phyloP scores from a whole-genome alignment of 768 basidiomycete species.

The Hygrophorus pudorinus region DNA sequence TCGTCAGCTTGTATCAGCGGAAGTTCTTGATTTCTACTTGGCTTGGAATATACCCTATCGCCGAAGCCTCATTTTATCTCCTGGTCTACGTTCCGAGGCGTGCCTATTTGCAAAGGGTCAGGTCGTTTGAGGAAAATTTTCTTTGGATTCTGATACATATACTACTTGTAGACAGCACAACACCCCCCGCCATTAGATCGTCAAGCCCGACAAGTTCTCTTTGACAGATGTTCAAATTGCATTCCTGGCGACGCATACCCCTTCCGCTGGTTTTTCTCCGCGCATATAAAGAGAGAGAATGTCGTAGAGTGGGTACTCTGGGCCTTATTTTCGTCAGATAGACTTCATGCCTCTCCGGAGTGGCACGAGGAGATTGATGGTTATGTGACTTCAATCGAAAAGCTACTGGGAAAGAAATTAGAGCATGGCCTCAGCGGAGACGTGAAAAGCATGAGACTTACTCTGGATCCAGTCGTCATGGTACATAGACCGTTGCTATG shows the following conservation, averaged over 20 bases:
- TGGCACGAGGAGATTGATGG: slow-evolving; percentile 43
- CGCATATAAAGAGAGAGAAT: slow-evolving; percentile 34
- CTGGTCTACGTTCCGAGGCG: slow-evolving; percentile 39
- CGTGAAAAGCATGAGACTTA: slow-evolving; percentile 37
- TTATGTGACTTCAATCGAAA: slow-evolving; percentile 35
- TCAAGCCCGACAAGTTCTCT: slow-evolving; percentile 34
- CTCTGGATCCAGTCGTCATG: slow-evolving; percentile 46
- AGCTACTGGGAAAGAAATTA: slow-evolving; percentile 28
- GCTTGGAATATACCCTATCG: slow-evolving; percentile 23
- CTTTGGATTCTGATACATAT: background rate
- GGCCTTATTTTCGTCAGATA: slow-evolving; percentile 43
- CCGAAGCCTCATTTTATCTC: slow-evolving; percentile 41
- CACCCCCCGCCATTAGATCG: slow-evolving; percentile 29
- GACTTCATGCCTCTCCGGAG: slow-evolving; percentile 18
- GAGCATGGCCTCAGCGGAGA: slow-evolving; percentile 27
- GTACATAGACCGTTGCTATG: slow-evolving; percentile 53
- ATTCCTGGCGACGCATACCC: slow-evolving; percentile 23
- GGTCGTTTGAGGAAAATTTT: slow-evolving; percentile 3
- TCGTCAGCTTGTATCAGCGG: slow-evolving; percentile 15
- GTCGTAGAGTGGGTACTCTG: slow-evolving; percentile 55
- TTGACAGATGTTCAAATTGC: slow-evolving; percentile 33
- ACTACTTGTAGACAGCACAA: slow-evolving; percentile 23
- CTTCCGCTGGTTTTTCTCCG: slow-evolving; percentile 43
- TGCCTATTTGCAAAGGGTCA: slow-evolving; percentile 38
- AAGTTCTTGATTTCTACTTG: slow-evolving; percentile 19